Conservation (phyloP, 2,329 filamentous ascomycete species). For the Fusarium pseudograminearum region DNA sequence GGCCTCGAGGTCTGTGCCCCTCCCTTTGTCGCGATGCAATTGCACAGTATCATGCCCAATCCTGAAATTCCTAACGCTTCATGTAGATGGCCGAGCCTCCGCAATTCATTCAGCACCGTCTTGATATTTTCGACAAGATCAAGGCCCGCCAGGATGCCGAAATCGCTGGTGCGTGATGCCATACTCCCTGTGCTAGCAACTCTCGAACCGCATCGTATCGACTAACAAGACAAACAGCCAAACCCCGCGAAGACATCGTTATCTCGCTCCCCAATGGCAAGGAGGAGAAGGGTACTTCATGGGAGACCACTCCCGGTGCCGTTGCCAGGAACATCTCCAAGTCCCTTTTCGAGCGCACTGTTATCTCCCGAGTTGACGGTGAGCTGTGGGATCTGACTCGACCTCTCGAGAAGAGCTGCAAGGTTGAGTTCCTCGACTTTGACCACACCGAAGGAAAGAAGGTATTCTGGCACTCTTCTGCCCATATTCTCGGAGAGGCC, state of each 20-base stretch:
- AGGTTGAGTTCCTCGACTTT: constrained; percentile 86
- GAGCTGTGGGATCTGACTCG: constrained; percentile 92
- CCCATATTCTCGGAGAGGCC: constrained; percentile 95
- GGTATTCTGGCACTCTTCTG: constrained; percentile 98
- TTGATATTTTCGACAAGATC: constrained; percentile 88
- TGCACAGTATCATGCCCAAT: constrained; percentile 9
- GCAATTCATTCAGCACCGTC: constrained; percentile 83
- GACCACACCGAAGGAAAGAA: constrained; percentile 75
- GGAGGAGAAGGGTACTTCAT: constrained; percentile 80
- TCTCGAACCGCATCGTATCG: constrained; percentile 20
- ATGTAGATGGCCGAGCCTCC: constrained; percentile 64
- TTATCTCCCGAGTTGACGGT: constrained; percentile 87
- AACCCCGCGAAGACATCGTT: constrained; percentile 79
- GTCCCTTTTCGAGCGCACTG: constrained; percentile 85
- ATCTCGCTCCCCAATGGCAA: constrained; percentile 80
- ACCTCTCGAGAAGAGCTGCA: constrained; percentile 88
- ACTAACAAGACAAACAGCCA: constrained; percentile 59
- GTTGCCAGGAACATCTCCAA: constrained; percentile 85
- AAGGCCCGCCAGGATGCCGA: constrained; percentile 87
- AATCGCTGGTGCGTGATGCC: constrained; percentile 59
- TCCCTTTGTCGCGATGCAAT: constrained; percentile 17
- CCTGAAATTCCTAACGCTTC: constrained; percentile 39
- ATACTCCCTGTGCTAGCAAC: not conserved
- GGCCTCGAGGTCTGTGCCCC: constrained; percentile 60
- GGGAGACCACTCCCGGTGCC: constrained; percentile 88